A percentile compares a stretch with the other conserved stretches of the same genome.
Conservation (phyloP, 225 moss, liverwort and hornwort genomes). For the Climacium dendroides region DNA sequence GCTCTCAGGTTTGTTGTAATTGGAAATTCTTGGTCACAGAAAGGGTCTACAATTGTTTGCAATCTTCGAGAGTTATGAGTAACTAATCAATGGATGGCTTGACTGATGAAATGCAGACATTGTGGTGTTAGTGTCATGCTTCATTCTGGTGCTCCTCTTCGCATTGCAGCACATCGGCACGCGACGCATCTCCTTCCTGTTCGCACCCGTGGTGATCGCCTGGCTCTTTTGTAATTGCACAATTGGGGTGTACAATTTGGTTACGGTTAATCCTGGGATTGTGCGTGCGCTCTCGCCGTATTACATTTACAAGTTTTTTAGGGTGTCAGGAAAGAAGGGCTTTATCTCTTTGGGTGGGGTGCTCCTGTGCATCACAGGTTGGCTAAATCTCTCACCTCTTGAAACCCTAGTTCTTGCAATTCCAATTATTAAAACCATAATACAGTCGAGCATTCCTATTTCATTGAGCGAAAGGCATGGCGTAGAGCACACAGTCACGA, state of each 20-base stretch:
- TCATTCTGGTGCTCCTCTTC: slow-evolving; percentile 59
- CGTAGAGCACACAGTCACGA: not conserved
- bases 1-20: slow-evolving; percentile 23
- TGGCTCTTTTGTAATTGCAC: slow-evolving; percentile 55
- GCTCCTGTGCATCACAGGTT: slow-evolving; percentile 85
- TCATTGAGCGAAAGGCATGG: not conserved
- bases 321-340: slow-evolving; percentile 40
- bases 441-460: not conserved
- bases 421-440: no score
- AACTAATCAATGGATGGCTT: not conserved
- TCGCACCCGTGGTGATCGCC: slow-evolving; percentile 65
- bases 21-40: not conserved
- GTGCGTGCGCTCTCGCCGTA: slow-evolving; percentile 54
- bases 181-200: slow-evolving; percentile 56
- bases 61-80: not conserved
- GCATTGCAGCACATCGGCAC: slow-evolving; percentile 67
- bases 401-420: not conserved
- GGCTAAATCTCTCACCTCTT: not conserved
- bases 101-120: slow-evolving; percentile 32
- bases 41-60: not conserved
- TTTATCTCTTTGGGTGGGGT: slow-evolving; percentile 77
- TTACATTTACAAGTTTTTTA: slow-evolving; percentile 47
- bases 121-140: slow-evolving; percentile 51
- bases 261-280: slow-evolving; percentile 26
- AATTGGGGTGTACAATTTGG: slow-evolving; percentile 64